Base-by-base conservation (phyloP, 208 protist species). In the Strigomonas galati region DNA sequence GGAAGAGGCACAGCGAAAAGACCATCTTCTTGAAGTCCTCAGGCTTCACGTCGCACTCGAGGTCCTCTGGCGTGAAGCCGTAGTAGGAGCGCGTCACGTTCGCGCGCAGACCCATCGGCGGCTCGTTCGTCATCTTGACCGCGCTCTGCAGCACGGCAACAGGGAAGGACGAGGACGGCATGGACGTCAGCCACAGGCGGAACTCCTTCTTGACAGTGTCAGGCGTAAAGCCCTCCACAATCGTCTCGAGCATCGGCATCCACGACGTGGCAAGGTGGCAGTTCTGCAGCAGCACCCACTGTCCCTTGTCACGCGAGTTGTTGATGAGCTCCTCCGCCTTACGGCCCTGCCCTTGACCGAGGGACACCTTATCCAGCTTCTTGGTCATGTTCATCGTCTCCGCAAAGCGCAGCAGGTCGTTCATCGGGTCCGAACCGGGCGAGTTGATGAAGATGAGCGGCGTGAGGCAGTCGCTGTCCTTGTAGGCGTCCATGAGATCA, bases 121-220 rank as follows among this genome's bases (percentile, higher is more conserved):
- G 98, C 81, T 99, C 98, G 74, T 99, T 98, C 24, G 98, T 99
- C 92, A 99, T 98, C 85, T 99, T 99, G 60, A 99, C 89, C 23
- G 95, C 82, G 52, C 95, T 97, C 74, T 99, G 97, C 74, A 99
- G 79, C 68, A 99, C 97, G 7, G 95, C 75, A 21, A 99, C 97
- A n/a, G 98, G 98, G 85, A 99, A 99, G 15, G 75, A 82, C 23
- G 76, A 51, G 19, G 91, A 95, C 14, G 98, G 98, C 95, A 99
- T 98, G 21, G 95, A 98, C 17, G 98, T 99, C 15, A 99, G 84
- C 97, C 98, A 99, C 31, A 99, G 74, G 2, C 98, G 84, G 78
- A 99, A 99, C 68, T 99, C 94, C 65, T 93, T 97, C 81, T 98
- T 95, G 21, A 99, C 91, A 28, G 89, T 96, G 37, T 98, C 95